Evolutionary conservation across 129 eudicot species (phyloP), one percentile per base, ranked within the genome.

Genomic region (Artemisia annua): DNA sequence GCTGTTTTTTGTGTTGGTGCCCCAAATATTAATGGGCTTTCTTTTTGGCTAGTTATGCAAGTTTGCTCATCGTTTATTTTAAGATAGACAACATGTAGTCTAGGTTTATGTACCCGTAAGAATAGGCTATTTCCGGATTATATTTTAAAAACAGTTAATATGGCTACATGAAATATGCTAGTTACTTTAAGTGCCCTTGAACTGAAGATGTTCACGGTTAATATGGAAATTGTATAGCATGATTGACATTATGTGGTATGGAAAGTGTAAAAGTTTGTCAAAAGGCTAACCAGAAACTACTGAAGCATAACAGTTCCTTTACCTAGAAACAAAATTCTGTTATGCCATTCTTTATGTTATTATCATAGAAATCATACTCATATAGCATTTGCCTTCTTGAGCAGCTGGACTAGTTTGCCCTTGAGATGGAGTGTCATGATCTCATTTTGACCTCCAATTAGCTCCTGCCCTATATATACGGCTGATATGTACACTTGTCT

Each of bases 301-400:
- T 39, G 15, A 71, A 71, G 66, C 39, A 39, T 71, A 59, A 60
- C 76, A 60, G 48, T 46, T 16, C 30, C 26, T 24, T 72, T 60
- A 72, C 59, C 48, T 70, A 70, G 48, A 69, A 72, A 58, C 76
- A 60, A 61, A 48, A 20, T 67, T 20, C 76, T 39, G 67, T 71
- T 58, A 58, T n/a, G 5, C 15, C 52, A 35, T 71, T 43, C 57
- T 58, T 19, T 59, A 10, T 55, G 59, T 74, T 63, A 11, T 52
- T 64, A 18, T 64, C 13, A 43, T 58, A 58, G 22, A 44, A 58
- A n/a, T 17, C 55, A 78, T 53, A 78, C 62, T 78, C 82, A 78
- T 71, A 78, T 71, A 44, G 78, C 82, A 48, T 78, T 71, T 9
- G 95, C 95, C 74, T 88, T 80, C 86, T 71, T 88, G 78, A 88